Evolutionary conservation across 148 eudicot species (phyloP).

Genomic region (Bassia scoparia): DNA sequence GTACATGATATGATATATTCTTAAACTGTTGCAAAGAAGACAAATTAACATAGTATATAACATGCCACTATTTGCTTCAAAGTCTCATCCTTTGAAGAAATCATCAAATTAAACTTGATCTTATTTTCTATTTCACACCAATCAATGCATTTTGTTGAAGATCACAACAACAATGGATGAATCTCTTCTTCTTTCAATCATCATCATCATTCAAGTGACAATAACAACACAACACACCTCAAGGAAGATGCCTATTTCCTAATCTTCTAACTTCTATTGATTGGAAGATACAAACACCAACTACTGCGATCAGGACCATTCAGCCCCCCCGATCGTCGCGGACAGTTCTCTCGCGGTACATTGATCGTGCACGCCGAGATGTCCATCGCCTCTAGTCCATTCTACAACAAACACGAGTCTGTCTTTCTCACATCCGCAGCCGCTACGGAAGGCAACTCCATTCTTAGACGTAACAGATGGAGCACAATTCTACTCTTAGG

Average conservation of each 20-base stretch:
- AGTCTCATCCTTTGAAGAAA: not conserved
- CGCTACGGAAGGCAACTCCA: not conserved
- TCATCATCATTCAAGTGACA: not conserved
- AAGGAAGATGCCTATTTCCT: not conserved
- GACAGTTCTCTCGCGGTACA: conserved; percentile 7
- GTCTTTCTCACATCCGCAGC: not conserved
- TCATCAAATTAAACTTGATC: too few relatives aligned
- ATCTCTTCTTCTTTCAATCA: conserved; percentile 17
- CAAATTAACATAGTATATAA: not conserved
- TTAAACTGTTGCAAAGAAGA: not conserved
- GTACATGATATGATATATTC: too few relatives aligned
- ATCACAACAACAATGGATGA: conserved; percentile 14
- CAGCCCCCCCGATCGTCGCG: not conserved
- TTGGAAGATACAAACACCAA: not conserved
- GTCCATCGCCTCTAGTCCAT: not conserved
- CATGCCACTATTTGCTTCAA: not conserved
- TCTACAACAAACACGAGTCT: not conserved
- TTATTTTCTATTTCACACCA: too few relatives aligned
- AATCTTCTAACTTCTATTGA: not conserved
- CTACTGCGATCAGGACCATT: not conserved
- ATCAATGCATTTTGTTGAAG: too few relatives aligned
- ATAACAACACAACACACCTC: not conserved
- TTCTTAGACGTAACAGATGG: not conserved
- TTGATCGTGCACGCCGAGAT: conserved; percentile 6
- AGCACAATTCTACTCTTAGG: conserved; percentile 6